A percentile compares a stretch with the other conserved stretches of the same genome.
phyloP scores from a whole-genome alignment of 192 early-diverging fungal genomes.

The Phlyctochytrium arcticum region DNA sequence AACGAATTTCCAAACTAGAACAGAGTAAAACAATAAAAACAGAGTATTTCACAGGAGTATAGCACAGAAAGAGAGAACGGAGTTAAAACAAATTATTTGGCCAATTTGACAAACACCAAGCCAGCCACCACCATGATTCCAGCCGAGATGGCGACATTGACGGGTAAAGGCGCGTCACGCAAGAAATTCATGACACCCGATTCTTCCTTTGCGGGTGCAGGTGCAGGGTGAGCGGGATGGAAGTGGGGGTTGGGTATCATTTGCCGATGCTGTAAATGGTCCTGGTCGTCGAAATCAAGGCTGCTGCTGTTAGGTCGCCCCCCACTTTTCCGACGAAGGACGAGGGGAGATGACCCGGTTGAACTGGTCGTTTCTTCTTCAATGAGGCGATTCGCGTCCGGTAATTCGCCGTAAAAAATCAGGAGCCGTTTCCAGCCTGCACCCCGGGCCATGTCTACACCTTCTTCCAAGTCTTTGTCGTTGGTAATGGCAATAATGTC shows the following conservation, averaged over 20 bases:
- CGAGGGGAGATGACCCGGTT: neutral
- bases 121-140: conserved; percentile 43
- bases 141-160: conserved; percentile 50
- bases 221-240: neutral
- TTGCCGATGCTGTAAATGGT: neutral
- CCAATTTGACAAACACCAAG: conserved; percentile 31
- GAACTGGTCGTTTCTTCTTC: neutral
- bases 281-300: neutral
- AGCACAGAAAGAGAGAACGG: no score
- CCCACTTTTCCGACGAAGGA: neutral
- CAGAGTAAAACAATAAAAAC: no score
- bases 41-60: no score
- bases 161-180: conserved; percentile 44
- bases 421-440: conserved; percentile 72
- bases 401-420: conserved; percentile 42
- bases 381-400: neutral
- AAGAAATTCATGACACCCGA: conserved; percentile 28
- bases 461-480: conserved; percentile 82
- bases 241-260: no score
- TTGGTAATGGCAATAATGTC: conserved; percentile 81
- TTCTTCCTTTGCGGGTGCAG: neutral
- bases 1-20: no score
- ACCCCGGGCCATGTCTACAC: conserved; percentile 74
- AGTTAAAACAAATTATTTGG: conserved; percentile 9
- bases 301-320: no score